Conservation (phyloP, 768 basidiomycete species). For the Phlegmacium glaucopus region DNA sequence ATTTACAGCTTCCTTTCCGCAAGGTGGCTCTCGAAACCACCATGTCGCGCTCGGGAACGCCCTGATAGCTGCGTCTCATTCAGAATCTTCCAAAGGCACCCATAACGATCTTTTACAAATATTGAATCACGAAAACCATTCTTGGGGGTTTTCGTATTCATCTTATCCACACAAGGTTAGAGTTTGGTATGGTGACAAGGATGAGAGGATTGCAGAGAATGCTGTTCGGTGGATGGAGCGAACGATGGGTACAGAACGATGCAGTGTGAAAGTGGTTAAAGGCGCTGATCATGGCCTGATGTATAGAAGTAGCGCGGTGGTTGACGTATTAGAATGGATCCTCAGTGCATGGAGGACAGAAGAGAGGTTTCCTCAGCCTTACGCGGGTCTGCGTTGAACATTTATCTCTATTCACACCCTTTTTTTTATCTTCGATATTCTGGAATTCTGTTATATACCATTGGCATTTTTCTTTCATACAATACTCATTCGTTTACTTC, state of each 20-base stretch:
- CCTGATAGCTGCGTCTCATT: conserved; percentile 90
- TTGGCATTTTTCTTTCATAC: conserved; percentile 7
- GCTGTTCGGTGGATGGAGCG: conserved; percentile 92
- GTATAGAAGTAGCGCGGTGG: conserved; percentile 85
- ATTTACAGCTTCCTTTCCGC: conserved; percentile 32
- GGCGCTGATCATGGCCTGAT: conserved; percentile 93
- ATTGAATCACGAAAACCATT: conserved; percentile 82
- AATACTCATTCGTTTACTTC: conserved; percentile 11
- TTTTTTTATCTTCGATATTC: background rate
- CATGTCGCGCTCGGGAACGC: conserved; percentile 84
- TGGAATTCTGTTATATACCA: conserved; percentile 1
- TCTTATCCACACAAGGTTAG: conserved; percentile 73
- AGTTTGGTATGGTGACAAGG: conserved; percentile 92
- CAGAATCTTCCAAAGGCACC: conserved; percentile 89
- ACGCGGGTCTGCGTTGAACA: conserved; percentile 15
- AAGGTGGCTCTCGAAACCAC: conserved; percentile 36
- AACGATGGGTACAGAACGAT: conserved; percentile 71
- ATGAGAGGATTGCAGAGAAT: conserved; percentile 91
- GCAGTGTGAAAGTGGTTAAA: conserved; percentile 76
- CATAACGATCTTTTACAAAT: conserved; percentile 91
- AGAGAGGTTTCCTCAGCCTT: conserved; percentile 13
- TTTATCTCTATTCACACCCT: conserved; percentile 1
- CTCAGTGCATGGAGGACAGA: conserved; percentile 48
- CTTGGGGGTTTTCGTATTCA: conserved; percentile 88
- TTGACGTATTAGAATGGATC: conserved; percentile 77